Percentiles rank a stretch among this genome's conserved stretches.
phyloP scores from a whole-genome alignment of 768 basidiomycete genomes.

The Termitomyces sp. region DNA sequence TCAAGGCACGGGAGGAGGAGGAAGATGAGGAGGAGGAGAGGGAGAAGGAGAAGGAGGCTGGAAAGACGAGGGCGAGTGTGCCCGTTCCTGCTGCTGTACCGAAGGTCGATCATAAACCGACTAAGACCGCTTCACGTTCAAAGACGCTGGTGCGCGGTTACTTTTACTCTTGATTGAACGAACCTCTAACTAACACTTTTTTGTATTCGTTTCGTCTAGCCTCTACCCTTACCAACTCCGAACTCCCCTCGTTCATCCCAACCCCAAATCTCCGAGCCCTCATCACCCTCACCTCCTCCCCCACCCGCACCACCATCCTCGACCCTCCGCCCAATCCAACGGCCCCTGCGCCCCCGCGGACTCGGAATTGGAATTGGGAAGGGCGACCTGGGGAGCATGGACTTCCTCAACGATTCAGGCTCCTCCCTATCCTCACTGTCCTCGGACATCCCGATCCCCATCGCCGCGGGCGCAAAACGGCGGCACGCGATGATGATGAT shows the following conservation, averaged over 20 bases:
- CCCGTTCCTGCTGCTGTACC: slow-evolving; percentile 18
- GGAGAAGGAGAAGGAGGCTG: slow-evolving; percentile 52
- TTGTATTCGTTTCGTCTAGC: slow-evolving; percentile 6
- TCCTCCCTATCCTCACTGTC: slow-evolving; percentile 19
- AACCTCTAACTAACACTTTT: slow-evolving; percentile 4
- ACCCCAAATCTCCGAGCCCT: slow-evolving; percentile 27
- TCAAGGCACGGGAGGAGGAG: slow-evolving; percentile 73
- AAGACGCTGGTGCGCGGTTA: slow-evolving; percentile 30
- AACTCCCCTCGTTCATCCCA: slow-evolving; percentile 25
- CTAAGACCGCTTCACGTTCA: slow-evolving; percentile 13
- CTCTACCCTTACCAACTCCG: slow-evolving; percentile 30
- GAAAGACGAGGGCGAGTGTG: slow-evolving; percentile 21
- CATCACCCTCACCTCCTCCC: slow-evolving; percentile 37
- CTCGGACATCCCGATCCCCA: slow-evolving; percentile 37
- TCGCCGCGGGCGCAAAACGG: slow-evolving; percentile 65
- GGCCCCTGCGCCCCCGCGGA: slow-evolving; percentile 20
- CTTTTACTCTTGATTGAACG: not conserved
- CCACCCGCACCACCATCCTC: slow-evolving; percentile 30
- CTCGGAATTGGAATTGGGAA: not conserved
- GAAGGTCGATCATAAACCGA: slow-evolving; percentile 21
- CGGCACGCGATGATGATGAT: slow-evolving; percentile 80
- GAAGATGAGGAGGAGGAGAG: slow-evolving; percentile 80
- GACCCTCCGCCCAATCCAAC: slow-evolving; percentile 24
- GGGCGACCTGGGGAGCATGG: slow-evolving; percentile 16
- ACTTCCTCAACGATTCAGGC: slow-evolving; percentile 23